Evolutionary conservation across 371 early-diverging fungal genomes (phyloP).

Genomic region (Syncephalis fuscata): DNA sequence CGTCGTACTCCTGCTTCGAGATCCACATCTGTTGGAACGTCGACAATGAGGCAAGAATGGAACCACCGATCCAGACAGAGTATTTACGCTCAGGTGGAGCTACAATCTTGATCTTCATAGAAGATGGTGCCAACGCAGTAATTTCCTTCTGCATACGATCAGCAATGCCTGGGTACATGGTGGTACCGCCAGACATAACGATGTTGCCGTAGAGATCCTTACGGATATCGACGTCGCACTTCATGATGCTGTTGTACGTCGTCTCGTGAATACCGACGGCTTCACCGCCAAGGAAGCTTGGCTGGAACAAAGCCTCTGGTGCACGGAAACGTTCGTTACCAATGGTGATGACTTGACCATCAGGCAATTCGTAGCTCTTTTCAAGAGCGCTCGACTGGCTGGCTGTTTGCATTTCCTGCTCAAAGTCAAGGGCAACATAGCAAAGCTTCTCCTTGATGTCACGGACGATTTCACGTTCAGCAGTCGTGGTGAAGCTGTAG

Average conservation of each 20-base stretch:
- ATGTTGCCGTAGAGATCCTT: constrained; percentile 94
- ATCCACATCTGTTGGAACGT: constrained; percentile 84
- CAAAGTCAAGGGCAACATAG: constrained; percentile 97
- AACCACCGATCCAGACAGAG: constrained; percentile 99
- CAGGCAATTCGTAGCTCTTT: constrained; percentile 98
- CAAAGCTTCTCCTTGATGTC: constrained; percentile 99
- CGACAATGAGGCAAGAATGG: constrained; percentile 94
- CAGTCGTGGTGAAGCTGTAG: constrained; percentile 97
- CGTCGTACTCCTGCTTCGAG: constrained; percentile 93
- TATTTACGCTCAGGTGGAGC: constrained; percentile 99
- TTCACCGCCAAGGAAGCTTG: constrained; percentile 85
- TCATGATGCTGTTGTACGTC: constrained; percentile 92
- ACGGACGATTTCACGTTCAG: constrained; percentile 99
- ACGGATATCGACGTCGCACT: constrained; percentile 97
- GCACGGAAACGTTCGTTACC: constrained; percentile 97
- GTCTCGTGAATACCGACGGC: constrained; percentile 88
- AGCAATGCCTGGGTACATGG: constrained; percentile 94
- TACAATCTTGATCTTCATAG: constrained; percentile 99
- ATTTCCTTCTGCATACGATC: constrained; percentile 99
- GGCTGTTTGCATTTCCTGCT: constrained; percentile 96
- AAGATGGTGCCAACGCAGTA: constrained; percentile 91
- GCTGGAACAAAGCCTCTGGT: constrained; percentile 99
- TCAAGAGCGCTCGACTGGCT: constrained; percentile 83
- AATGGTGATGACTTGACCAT: constrained; percentile 98
- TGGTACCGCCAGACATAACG: constrained; percentile 88